Evolutionary conservation across 352 stramenopile species (phyloP), one percentile per base, ranked within the genome.

Genomic region (Achlya hypogyna): DNA sequence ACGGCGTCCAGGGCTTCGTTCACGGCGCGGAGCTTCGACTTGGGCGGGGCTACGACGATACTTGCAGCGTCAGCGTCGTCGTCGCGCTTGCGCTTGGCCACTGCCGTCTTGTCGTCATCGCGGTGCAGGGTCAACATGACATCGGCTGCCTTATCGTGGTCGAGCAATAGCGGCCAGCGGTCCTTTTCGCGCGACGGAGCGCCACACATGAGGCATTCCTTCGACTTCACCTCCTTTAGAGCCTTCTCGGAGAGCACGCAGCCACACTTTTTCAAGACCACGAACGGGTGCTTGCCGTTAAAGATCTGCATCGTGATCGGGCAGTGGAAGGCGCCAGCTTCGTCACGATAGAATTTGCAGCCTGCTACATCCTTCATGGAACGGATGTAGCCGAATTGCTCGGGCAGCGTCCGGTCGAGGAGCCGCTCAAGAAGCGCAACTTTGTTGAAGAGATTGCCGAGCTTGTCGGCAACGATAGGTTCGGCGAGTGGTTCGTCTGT

Each of bases 361-460:
- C 78, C 82, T 12, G 94, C 79, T 23, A 96, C 76, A 69, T 97
- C 90, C 62, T 95, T 95, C 22, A 97, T 74, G 27, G 84, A 91
- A 47, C 83, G 74, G 51, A 96, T 84, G 77, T 96, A 84, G 32
- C 73, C 65, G 66, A 96, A 93, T 22, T 73, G 66, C 47, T 82
- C 72, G 2, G 88, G 82, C 49, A 96, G 73, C 51, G 82, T 81
- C 45, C 84, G 81, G 4, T 91, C 85, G 52, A 97, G 73, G 43
- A 97, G 60, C 23, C 81, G 78, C 71, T 91, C 78, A 14, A 97
- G 71, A 64, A 97, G 66, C 47, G 79, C 78, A 65, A 96, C 84
- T 76, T 97, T 97, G 74, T 97, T 97, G 77, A 93, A 97, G 12
- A 97, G 70, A 72, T 96, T 95, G 54, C 91, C 91, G 28, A 96